Base-by-base conservation (phyloP, 2,329 filamentous ascomycete species). In the Cladosporium sp. region DNA sequence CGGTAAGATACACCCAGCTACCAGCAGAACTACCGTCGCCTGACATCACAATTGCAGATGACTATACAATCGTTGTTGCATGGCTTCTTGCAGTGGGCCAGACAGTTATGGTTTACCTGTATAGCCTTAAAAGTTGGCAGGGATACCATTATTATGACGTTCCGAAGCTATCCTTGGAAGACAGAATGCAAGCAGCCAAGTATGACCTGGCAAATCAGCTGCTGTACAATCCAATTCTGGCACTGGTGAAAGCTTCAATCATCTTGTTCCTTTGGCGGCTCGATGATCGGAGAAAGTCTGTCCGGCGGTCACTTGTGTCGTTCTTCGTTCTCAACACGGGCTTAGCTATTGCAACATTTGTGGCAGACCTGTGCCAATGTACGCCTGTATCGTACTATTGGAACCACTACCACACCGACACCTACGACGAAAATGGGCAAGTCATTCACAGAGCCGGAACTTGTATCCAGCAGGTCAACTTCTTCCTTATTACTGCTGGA, bases 221-320 rank as follows among this genome's bases (percentile, higher is more conserved):
- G 65, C 59, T 74, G 42, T 75, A 74, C 55, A 72, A 75, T 47
- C 72, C 73, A 6, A 62, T 74, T 51, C 71, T 75, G 67, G 68
- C 69, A 15, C 58, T 67, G 7, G 72, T 74, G 51, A 67, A 72
- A 51, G 70, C 71, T n/a, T 73, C 72, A 12, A 71, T 74, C 52
- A 71, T 75, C 49, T 64, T 72, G 65, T 75, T 75, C 49, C 66
- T 74, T 1, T 73, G 71, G 52, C 71, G 73, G 3, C 69, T 75
- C 51, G 70, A 70, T 45, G 72, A 74, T 40, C 62, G 63, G 38
- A 66, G 72, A 19, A 62, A 64, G 25, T 59, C 63, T 14, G 70
- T 74, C 51, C 61, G 64, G 17, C 64, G 67, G 39, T 67, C 70
- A 1, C 62, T 75, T 14, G 66, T 72, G 36, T 51, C 64, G 14